A percentile compares a stretch with the other conserved stretches of the same genome.
Evolutionary conservation across 306 rosid genomes (phyloP).

Genomic region (Ormosia semicastrata): DNA sequence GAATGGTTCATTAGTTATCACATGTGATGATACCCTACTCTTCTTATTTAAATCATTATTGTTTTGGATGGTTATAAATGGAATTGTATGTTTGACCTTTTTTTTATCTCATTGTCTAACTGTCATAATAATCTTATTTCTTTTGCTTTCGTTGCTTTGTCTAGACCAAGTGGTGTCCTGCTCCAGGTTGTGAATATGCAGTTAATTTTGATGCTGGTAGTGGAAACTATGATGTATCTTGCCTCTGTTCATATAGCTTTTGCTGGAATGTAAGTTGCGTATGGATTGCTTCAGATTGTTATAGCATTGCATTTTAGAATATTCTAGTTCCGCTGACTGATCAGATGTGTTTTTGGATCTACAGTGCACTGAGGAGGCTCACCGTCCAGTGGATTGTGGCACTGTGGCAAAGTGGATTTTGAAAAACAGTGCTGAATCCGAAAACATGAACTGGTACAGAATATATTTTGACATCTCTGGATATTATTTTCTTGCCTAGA

Average conservation of each 20-base stretch:
- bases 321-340: constrained; percentile 1
- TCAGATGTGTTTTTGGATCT: constrained; percentile 15
- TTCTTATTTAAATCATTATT: background rate
- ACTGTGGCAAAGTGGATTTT: constrained; percentile 68
- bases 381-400: constrained; percentile 84
- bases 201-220: constrained; percentile 60
- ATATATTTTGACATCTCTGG: constrained; percentile 8
- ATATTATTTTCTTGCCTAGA: constrained; percentile 7
- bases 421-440: constrained; percentile 77
- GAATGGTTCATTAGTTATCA: constrained; percentile 2
- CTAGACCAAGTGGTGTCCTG: constrained; percentile 93
- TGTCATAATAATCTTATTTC: background rate
- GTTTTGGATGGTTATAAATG: background rate
- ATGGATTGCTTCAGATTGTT: constrained; percentile 9
- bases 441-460: constrained; percentile 67
- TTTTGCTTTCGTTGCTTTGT: constrained; percentile 17
- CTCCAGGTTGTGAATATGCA: constrained; percentile 77
- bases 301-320: background rate
- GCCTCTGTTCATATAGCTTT: constrained; percentile 67
- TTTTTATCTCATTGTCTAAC: background rate
- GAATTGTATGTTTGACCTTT: background rate
- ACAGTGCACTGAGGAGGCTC: constrained; percentile 80
- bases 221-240: constrained; percentile 60
- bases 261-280: constrained; percentile 69
- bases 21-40: background rate